Conservation (phyloP, 2,329 filamentous ascomycete species). For the Akanthomyces uredinophilus region DNA sequence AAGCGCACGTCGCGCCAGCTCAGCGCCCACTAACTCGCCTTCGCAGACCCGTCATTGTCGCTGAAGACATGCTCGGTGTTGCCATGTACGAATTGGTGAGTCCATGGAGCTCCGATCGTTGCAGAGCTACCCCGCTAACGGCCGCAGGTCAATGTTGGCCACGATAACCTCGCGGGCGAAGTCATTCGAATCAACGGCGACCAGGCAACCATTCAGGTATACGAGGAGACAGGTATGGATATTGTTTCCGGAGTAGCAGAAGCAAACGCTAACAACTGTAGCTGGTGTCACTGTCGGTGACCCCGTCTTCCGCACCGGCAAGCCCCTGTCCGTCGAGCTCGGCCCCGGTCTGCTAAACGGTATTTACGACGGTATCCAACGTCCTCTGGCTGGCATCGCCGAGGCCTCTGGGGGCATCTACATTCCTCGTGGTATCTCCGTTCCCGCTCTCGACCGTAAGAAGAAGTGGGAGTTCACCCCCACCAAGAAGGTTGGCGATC, state of each 20-base stretch:
- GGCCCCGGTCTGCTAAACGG: slow-evolving; percentile 97
- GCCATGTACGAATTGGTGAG: slow-evolving; percentile 98
- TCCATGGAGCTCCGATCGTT: slow-evolving; percentile 14
- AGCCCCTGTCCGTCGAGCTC: slow-evolving; percentile 95
- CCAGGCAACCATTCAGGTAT: slow-evolving; percentile 96
- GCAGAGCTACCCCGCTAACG: slow-evolving; percentile 9
- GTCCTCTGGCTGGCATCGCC: slow-evolving; percentile 82
- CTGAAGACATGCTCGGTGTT: slow-evolving; percentile 97
- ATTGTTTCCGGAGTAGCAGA: neutral
- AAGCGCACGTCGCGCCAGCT: slow-evolving; percentile 1
- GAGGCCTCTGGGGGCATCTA: slow-evolving; percentile 82
- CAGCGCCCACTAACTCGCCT: slow-evolving; percentile 26
- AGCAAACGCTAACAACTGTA: slow-evolving; percentile 29
- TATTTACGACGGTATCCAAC: slow-evolving; percentile 98
- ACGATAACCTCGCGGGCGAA: slow-evolving; percentile 89
- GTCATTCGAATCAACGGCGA: slow-evolving; percentile 97
- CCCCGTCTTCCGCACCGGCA: slow-evolving; percentile 83
- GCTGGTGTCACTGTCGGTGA: slow-evolving; percentile 95
- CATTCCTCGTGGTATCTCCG: slow-evolving; percentile 88
- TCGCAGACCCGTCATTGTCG: slow-evolving; percentile 80
- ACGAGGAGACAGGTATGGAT: slow-evolving; percentile 87
- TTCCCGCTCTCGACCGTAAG: slow-evolving; percentile 80
- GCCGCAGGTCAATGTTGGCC: slow-evolving; percentile 79
- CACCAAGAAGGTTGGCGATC: slow-evolving; percentile 87
- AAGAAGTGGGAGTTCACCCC: slow-evolving; percentile 98